Base-by-base conservation (phyloP, 805 yeast species). In the Myxozyma vanderwaltii region DNA sequence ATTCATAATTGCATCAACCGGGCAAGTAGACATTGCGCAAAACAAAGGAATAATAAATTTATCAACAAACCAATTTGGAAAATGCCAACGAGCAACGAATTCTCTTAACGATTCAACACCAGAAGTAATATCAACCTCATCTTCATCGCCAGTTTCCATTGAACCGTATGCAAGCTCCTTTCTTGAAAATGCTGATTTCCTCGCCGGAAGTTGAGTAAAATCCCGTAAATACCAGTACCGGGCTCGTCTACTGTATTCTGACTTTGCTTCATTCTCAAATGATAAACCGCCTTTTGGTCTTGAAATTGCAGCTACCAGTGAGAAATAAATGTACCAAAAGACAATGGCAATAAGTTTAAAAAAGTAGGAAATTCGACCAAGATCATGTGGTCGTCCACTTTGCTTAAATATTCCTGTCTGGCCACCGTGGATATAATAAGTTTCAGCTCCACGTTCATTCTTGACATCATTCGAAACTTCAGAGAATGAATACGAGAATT, bases 401-500 rank as follows among this genome's bases (percentile, higher is more conserved):
- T n/a, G 33, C n/a, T 53, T 44, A 21, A 60, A 21, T 27, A 41
- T 4, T 6, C 59, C 59, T 5, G 26, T 40, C 33, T 54, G 58
- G 3, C 63, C 63, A 31, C 62, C 64, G 39, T 61, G 63, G 39
- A 61, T 24, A 48, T 26, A 61, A 31, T 61, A 61, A 8, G 64
- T 61, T 17, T 31, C 27, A 3, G 54, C 51, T 13, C 26, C 23
- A 2, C 54, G 46, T 17, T 44, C 43, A 21, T 27, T 40, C 40
- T 40, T 27, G 4, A 6, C 40, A 27, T 33, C 39, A 7, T 12
- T 24, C 12, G 21, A 24, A n/a, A 53, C 15, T 26, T 58, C 64
- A 3, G 59, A 53, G 31, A 61, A 61, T 31, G 64, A 61, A 38
- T 58, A 61, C 19, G 63, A 36, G 36, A 61, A 61, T 27, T 50